These are phyloP conservation scores for Gyrodon lividus DNA, from an alignment of 768 basidiomycete species.

Conservation along the genomic window DNA sequence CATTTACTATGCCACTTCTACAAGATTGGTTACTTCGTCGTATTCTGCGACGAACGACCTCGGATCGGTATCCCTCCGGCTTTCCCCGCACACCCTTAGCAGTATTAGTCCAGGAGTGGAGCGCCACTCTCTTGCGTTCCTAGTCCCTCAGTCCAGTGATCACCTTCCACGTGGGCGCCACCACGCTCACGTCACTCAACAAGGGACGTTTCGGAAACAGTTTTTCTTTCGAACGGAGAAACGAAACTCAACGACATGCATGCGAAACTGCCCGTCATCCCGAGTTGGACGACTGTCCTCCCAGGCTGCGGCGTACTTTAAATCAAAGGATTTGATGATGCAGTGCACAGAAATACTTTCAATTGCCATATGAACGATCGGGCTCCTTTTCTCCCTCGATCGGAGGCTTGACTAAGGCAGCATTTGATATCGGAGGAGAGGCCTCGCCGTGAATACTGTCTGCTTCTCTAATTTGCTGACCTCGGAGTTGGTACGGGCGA, in stretches of 20 bases:
- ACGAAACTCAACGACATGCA: not conserved
- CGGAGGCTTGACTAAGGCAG: not conserved
- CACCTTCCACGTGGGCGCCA: conserved; percentile 1
- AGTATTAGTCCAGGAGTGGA: conserved; percentile 1
- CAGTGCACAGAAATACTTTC: not conserved
- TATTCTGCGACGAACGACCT: too few species aligned
- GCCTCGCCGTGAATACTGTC: not conserved
- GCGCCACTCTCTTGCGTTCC: too few species aligned
- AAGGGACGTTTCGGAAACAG: not conserved
- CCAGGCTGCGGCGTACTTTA: not conserved
- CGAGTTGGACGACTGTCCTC: not conserved
- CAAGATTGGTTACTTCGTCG: too few species aligned
- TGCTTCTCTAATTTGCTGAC: not conserved
- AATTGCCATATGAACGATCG: not conserved
- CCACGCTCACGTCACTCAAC: conserved; percentile 18
- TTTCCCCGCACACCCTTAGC: conserved; percentile 1
- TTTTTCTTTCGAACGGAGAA: not conserved
- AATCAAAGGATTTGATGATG: not conserved
- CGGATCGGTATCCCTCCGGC: not conserved
- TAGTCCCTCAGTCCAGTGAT: conserved; percentile 1
- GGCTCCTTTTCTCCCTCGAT: not conserved
- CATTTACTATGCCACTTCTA: too few species aligned
- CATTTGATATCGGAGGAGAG: not conserved
- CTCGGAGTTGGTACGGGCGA: not conserved
- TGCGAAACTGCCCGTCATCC: not conserved